Base-by-base conservation (phyloP, 208 protist species). In the Trypanosoma mega region DNA sequence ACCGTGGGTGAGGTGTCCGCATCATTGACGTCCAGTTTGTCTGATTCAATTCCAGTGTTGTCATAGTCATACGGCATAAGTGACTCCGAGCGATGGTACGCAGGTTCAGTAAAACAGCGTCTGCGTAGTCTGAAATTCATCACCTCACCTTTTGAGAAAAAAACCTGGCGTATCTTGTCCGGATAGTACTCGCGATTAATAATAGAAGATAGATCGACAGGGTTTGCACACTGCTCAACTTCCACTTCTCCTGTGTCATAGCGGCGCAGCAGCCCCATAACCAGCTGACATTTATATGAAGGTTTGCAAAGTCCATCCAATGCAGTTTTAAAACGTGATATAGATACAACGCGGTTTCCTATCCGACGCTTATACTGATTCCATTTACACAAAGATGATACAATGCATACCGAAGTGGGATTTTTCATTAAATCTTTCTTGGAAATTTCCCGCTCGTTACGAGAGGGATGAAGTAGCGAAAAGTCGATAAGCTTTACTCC, bases 11-110 rank as follows among this genome's bases (percentile, higher is more conserved):
- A 45, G 6, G n/a, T 47, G 12, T 3, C 1, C 1, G 31, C 46
- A 3, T 47, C 34, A 34, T 45, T 30, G 2, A 56, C 14, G 23
- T 8, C 59, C 20, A 57, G n/a, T n/a, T 41, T 37, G 6, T 29
- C 20, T 14, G 12, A 20, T 23, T 71, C 43, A 5, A 79, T 64
- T n/a, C 53, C 70, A 20, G 24, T 47, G 61, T 84, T 81, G 68
- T 81, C 62, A 53, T 78, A 79, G 63, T 89, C 82, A 65, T 76
- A 85, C 12, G 82, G 82, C 69, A 82, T 60, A 53, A 89, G 65
- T 43, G 82, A 60, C 26, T 75, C 75, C 20, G 67, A 49, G 0
- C 68, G 48, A 52, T 80, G 56, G 11, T 62, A 26, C 33, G 70
- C 68, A 6, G 74, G 54, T 18, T 80, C 60, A 0, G 46, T 72